Evolutionary conservation across 768 basidiomycete genomes (phyloP), one percentile per base, ranked within the genome.

Genomic region (Xerocomus brunneocitrinus): DNA sequence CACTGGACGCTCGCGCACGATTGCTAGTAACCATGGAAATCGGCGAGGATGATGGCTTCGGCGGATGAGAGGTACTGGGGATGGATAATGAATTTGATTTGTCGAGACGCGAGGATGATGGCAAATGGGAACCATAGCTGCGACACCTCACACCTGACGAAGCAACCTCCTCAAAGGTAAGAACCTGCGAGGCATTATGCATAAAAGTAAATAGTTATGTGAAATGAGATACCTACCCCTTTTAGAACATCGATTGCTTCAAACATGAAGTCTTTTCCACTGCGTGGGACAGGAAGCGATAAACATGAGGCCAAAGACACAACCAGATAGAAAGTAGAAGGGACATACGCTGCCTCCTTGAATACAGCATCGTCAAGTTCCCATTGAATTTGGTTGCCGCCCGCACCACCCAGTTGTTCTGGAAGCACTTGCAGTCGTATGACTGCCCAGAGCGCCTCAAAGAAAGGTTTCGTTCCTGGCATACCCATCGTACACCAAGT

Each of bases 351-450:
- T 58, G 91, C 82, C 72, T 95, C 93, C 65, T 92, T 87, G 73
- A 95, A 91, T 14, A 95, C 90, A 19, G 91, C 91, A 74, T 95
- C 93, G 68, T 95, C 93, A 22, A 95, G 75, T 74, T 93, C 90
- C 93, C 93, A 95, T 62, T 88, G 80, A 50, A 95, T 83, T 61
- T 80, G 76, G 61, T 74, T 76, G 31, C 70, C 68, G 43, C 91
- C 93, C 32, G 89, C 88, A 50, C 93, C 92, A 43, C 93, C 91
- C 38, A 91, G 76, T 42, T 80, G 78, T 64, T 85, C 82, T 46
- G 91, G 90, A 42, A 94, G 78, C 40, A 84, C 82, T 66, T 94
- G 91, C 36, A 92, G 73, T 56, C 90, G 80, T 76, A 95, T 79
- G 53, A 87, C 74, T 8, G 85, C 89, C 85, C 89, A 95, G 45